These are phyloP conservation scores for Hypoxylon perforatum DNA, from an alignment of 495 filamentous ascomycete species.

Conservation along the genomic window DNA sequence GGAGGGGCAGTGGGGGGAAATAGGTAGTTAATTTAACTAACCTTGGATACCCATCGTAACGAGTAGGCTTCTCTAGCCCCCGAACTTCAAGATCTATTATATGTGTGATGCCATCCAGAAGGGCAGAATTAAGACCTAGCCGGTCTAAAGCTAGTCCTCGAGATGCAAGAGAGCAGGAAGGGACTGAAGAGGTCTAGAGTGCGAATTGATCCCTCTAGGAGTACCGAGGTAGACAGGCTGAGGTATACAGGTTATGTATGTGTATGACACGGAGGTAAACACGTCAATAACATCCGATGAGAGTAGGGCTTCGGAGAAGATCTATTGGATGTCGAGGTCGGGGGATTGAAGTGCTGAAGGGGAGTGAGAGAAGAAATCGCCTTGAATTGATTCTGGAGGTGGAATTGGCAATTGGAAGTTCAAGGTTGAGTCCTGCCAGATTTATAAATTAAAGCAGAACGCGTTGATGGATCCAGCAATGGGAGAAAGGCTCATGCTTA, in stretches of 20 bases:
- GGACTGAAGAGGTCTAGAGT: background rate
- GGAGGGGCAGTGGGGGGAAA: background rate
- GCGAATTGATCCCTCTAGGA: background rate
- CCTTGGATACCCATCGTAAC: slow-evolving; percentile 78
- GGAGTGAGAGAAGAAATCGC: background rate
- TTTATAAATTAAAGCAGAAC: background rate
- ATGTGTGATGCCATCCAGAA: slow-evolving; percentile 18
- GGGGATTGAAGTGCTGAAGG: background rate
- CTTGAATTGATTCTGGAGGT: background rate
- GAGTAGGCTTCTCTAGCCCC: slow-evolving; percentile 38
- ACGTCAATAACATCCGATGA: slow-evolving; percentile 16
- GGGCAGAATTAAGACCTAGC: background rate
- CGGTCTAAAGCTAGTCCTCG: background rate
- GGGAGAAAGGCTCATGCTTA: background rate
- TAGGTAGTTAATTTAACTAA: slow-evolving; percentile 42
- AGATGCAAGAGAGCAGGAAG: background rate
- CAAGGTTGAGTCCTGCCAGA: background rate
- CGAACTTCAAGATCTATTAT: slow-evolving; percentile 2
- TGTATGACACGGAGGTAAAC: slow-evolving; percentile 19
- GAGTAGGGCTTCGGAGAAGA: background rate
- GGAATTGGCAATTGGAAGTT: background rate
- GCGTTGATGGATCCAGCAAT: background rate
- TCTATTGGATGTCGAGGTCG: background rate
- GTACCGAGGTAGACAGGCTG: no score
- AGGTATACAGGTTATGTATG: background rate